A percentile compares a stretch with the other conserved stretches of the same genome.
These are phyloP conservation scores for Parathielavia hyrcaniae DNA, from an alignment of 495 filamentous ascomycete genomes.

Conservation along the genomic window DNA sequence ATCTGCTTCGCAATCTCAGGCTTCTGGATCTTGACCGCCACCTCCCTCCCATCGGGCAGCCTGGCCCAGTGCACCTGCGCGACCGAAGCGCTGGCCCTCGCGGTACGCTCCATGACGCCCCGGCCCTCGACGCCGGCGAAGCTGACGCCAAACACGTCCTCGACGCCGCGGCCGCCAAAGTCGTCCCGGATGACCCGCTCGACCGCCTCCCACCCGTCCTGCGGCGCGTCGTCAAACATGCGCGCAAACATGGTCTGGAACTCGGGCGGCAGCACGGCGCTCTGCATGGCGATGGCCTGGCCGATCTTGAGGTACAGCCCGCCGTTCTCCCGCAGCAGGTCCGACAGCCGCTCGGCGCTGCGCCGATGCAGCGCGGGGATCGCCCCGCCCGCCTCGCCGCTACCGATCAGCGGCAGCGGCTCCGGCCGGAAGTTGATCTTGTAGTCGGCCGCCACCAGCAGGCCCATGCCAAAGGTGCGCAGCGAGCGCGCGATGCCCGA, in stretches of 20 bases:
- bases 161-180: constrained; percentile 68
- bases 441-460: constrained; percentile 86
- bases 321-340: constrained; percentile 76
- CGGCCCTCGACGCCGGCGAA: constrained; percentile 57
- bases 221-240: constrained; percentile 98
- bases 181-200: constrained; percentile 83
- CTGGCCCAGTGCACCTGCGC: constrained; percentile 96
- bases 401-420: constrained; percentile 46
- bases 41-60: constrained; percentile 74
- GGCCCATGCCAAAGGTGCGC: constrained; percentile 69
- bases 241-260: constrained; percentile 91
- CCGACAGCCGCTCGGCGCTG: constrained; percentile 72
- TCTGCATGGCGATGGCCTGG: constrained; percentile 98
- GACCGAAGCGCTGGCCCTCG: constrained; percentile 82
- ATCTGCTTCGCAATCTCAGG: constrained; percentile 85
- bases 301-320: constrained; percentile 96
- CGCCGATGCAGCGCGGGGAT: constrained; percentile 70
- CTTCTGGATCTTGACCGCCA: constrained; percentile 96
- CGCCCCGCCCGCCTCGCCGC: constrained; percentile 56
- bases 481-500: constrained; percentile 70
- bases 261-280: constrained; percentile 81
- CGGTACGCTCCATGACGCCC: constrained; percentile 84
- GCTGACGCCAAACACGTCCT: constrained; percentile 85
- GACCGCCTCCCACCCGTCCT: constrained; percentile 85
- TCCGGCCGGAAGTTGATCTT: constrained; percentile 89